Evolutionary conservation across 176 grass and related monocot genomes (phyloP).

Genomic region (Sorghum bicolor): DNA sequence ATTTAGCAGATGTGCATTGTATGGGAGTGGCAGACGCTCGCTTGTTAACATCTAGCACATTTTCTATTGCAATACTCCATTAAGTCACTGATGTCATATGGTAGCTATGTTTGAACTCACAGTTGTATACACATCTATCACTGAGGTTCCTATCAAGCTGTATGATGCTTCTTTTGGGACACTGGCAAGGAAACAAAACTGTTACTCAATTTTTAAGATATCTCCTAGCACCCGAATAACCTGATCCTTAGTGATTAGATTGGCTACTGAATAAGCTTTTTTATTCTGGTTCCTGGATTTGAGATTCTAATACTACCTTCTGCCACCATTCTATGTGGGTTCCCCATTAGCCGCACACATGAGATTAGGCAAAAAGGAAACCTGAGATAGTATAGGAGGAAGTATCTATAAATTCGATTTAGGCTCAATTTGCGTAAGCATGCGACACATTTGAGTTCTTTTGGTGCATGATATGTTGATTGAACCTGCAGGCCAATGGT

Average conservation of each 20-base stretch:
- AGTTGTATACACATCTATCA: background rate
- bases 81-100: background rate
- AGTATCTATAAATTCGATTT: slow-evolving; percentile 19
- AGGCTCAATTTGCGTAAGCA: background rate
- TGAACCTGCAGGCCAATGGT: slow-evolving; percentile 71
- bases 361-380: background rate
- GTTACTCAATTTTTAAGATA: background rate
- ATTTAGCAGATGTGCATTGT: background rate
- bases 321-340: background rate
- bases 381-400: background rate
- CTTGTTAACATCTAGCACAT: background rate
- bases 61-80: background rate
- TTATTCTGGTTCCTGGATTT: slow-evolving; percentile 10
- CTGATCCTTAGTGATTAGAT: background rate
- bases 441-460: slow-evolving; percentile 8
- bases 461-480: slow-evolving; percentile 38
- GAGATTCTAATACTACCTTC: background rate
- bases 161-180: background rate
- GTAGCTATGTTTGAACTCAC: background rate
- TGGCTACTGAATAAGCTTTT: background rate
- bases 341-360: background rate
- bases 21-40: background rate
- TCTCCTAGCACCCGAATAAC: background rate
- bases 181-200: background rate
- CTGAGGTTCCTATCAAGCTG: background rate